Evolutionary conservation across 371 early-diverging fungal species (phyloP), one percentile per base, ranked within the genome.

Genomic region (Mucor irregularis): DNA sequence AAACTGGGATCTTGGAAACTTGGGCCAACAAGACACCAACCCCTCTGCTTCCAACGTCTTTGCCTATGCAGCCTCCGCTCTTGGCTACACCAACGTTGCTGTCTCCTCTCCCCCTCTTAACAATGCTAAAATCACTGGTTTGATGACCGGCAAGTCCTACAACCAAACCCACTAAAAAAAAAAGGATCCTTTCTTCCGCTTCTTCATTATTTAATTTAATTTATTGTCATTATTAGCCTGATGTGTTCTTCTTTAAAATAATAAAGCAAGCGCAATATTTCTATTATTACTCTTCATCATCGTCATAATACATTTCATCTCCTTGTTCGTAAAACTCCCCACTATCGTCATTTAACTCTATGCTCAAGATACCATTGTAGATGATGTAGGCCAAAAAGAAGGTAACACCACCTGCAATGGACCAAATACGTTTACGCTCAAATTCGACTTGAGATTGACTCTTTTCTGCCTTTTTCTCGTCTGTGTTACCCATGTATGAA

Each of bases 1-100:
- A 17, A 80, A 80, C 71, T 88, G 83, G 83, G 83, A 76, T 35
- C 71, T 88, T n/a, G 81, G 82, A n/a, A 74, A 66, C 61, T 58
- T 86, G 53, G 85, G 85, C 5, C 74, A 74, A 33, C 64, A 64
- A 49, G 86, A 86, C 49, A 54, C 65, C 10, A 64, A 73, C 58
- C 56, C 51, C 37, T 56, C 63, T 35, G 33, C 62, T 43, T 61
- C 64, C 33, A 80, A 78, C 34, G 73, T 77, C 28, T 78, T 69
- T 42, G 46, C 52, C 6, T 49, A 68, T 39, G 62, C 70, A 19
- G 71, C 79, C 46, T 58, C 62, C 40, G 52, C 49, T 2, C 35
- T 70, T 7, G 34, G 49, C 10, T 71, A 69, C 65, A 69, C 43
- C 14, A 78, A 78, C 40, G 55, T 62, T 34, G 21, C 63, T 47